Evolutionary conservation across 1,284 basidiomycete species (phyloP).

Genomic region (Pseudozyma sp.): DNA sequence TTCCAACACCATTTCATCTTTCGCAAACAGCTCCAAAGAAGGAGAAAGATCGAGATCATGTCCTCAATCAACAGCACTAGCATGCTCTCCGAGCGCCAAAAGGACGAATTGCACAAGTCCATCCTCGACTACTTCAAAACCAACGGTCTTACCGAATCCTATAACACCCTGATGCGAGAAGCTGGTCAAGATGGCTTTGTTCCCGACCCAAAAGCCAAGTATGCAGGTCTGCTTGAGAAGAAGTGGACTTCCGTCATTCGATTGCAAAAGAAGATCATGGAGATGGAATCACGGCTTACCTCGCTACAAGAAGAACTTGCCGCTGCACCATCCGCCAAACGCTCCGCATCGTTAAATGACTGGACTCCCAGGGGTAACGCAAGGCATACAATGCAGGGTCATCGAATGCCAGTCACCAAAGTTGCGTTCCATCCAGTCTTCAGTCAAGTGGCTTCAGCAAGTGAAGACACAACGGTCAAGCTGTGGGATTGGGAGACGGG

Average conservation of each 20-base stretch:
- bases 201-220: constrained; percentile 84
- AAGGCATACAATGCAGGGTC: constrained; percentile 81
- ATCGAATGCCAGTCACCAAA: constrained; percentile 80
- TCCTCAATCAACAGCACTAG: constrained; percentile 51
- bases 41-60: constrained; percentile 7
- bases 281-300: constrained; percentile 82
- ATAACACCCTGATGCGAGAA: constrained; percentile 77
- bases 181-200: constrained; percentile 75
- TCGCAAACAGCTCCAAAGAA: no score
- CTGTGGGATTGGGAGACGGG: constrained; percentile 97
- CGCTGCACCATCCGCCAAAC: constrained; percentile 74
- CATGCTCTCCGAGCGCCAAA: constrained; percentile 79
- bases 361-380: constrained; percentile 86
- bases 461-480: constrained; percentile 88
- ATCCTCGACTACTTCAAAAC: constrained; percentile 84
- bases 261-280: constrained; percentile 83
- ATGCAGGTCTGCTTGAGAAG: constrained; percentile 86
- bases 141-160: constrained; percentile 76
- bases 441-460: constrained; percentile 83
- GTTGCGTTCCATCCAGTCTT: constrained; percentile 89
- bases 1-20: not conserved
- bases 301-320: constrained; percentile 81
- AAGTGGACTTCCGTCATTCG: constrained; percentile 95
- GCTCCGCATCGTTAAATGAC: constrained; percentile 77
- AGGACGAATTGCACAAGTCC: constrained; percentile 87